Conservation (phyloP, 306 rosid genomes). For the Vigna mungo region DNA sequence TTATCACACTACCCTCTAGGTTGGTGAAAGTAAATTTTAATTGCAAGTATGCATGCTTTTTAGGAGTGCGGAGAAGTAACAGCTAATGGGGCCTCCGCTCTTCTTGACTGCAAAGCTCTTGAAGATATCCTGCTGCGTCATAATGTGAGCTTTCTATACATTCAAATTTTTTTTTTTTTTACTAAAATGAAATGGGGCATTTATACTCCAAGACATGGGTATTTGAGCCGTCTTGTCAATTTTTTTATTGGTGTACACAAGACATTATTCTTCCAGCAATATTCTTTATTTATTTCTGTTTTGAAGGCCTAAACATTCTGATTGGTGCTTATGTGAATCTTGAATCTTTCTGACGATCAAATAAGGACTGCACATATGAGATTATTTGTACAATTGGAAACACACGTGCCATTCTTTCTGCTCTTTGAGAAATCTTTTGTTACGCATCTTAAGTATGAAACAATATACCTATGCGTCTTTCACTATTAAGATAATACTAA, state of each 20-base stretch:
- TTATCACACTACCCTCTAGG: constrained; percentile 20
- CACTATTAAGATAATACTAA: constrained; percentile 2
- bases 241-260: constrained; percentile 11
- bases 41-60: constrained; percentile 37
- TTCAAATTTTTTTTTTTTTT: not conserved
- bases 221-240: constrained; percentile 25
- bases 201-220: constrained; percentile 36
- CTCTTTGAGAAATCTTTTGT: constrained; percentile 17
- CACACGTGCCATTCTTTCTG: constrained; percentile 27
- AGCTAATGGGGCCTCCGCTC: constrained; percentile 68
- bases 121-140: constrained; percentile 87
- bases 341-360: constrained; percentile 43
- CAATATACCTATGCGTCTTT: not conserved
- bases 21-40: constrained; percentile 29
- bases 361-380: constrained; percentile 4
- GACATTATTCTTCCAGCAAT: constrained; percentile 9
- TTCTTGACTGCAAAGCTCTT: constrained; percentile 74
- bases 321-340: constrained; percentile 30
- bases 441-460: not conserved
- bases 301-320: constrained; percentile 17
- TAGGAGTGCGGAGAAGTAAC: constrained; percentile 87
- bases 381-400: not conserved
- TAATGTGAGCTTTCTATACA: constrained; percentile 62
- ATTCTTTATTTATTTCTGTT: constrained; percentile 6
- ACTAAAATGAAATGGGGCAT: not conserved